Conservation (phyloP, 192 early-diverging fungal genomes). For the Coemansia sp. region DNA sequence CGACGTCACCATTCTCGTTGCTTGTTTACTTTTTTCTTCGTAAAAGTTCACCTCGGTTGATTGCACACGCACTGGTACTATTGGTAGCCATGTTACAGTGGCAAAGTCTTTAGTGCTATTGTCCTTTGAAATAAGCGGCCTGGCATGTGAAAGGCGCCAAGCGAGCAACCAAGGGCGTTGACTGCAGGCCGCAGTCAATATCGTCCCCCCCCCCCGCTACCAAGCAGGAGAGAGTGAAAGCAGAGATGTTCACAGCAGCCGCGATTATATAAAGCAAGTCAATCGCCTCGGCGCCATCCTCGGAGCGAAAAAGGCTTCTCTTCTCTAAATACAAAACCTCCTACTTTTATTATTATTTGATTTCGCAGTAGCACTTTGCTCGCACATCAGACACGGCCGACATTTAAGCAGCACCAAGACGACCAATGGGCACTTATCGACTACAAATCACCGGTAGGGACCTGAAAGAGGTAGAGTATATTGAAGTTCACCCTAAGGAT, state of each 20-base stretch:
- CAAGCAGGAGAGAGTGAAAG: background rate
- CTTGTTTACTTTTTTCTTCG: background rate
- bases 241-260: background rate
- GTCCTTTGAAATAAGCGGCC: no score
- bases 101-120: background rate
- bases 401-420: background rate
- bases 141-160: constrained; percentile 5
- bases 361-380: background rate
- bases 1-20: background rate
- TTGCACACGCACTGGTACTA: background rate
- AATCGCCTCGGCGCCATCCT: background rate
- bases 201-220: background rate
- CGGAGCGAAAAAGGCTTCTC: background rate
- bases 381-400: background rate
- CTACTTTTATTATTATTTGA: background rate
- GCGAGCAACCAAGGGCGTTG: background rate
- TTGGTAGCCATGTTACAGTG: background rate
- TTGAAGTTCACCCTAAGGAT: background rate
- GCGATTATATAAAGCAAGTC: background rate
- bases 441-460: no score
- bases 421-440: no score
- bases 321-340: background rate
- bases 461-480: background rate
- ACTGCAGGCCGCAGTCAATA: background rate
- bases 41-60: background rate